A percentile compares a stretch with the other conserved stretches of the same genome.
Evolutionary conservation across 768 basidiomycete genomes (phyloP).

Genomic region (Inosperma sp.): DNA sequence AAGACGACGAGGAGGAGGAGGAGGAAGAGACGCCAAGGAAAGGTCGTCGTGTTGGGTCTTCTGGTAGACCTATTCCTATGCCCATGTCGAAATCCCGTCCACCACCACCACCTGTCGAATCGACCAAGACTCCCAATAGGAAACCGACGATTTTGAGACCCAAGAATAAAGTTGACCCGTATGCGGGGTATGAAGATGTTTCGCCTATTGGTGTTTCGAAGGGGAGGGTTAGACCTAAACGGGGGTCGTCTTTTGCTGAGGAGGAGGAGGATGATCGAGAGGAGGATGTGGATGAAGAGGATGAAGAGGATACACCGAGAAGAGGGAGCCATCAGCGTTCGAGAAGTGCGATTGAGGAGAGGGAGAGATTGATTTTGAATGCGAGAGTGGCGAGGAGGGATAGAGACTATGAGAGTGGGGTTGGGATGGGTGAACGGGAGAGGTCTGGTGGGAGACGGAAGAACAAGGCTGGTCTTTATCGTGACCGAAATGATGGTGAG

Average conservation of each 20-base stretch:
- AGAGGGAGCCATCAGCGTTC: conserved; percentile 15
- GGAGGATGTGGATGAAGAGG: conserved; percentile 18
- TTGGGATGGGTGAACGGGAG: conserved; percentile 9
- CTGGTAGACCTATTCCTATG: no score
- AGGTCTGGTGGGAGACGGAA: no score
- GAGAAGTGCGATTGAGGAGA: conserved; percentile 22
- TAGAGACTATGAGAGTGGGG: conserved; percentile 16
- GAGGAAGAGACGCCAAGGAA: conserved; percentile 19
- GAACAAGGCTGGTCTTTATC: no score
- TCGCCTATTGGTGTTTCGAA: conserved; percentile 3
- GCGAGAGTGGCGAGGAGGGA: conserved; percentile 23
- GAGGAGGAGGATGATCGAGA: no score
- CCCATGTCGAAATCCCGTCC: no score
- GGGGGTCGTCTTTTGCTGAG: no score
- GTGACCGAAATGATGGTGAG: conserved; percentile 17
- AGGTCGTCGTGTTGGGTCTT: no score
- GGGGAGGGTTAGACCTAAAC: conserved; percentile 17
- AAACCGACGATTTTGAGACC: conserved; percentile 9
- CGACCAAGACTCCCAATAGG: neutral
- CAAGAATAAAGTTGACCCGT: conserved; percentile 14
- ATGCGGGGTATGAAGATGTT: conserved; percentile 8
- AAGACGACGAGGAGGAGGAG: conserved; percentile 23
- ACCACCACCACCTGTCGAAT: no score
- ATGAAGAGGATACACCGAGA: conserved; percentile 8
- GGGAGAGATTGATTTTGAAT: conserved; percentile 18